Base-by-base conservation (phyloP, 306 rosid species). In the Fragaria vesca region DNA sequence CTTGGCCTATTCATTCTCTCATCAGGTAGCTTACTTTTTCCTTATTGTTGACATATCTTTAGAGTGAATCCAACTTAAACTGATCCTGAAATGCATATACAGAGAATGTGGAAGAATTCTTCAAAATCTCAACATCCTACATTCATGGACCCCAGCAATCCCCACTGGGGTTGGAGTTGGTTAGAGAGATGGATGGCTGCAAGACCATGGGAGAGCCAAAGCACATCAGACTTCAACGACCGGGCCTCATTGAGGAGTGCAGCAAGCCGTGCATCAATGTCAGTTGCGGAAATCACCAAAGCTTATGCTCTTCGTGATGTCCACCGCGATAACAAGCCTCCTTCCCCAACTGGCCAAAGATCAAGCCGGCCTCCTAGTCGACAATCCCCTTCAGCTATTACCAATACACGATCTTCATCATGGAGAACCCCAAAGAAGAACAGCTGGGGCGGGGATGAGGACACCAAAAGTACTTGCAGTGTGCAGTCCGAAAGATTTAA, bases 161-260 rank as follows among this genome's bases (percentile, higher is more conserved):
- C 97, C 24, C 97, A 83, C 8, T 93, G 97, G 99, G 99, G 99
- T 4, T 95, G 99, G 99, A 91, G 93, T 71, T 95, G 97, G 99
- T 80, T 93, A 48, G 99, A 95, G 73, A 60, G 97, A 79, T 95
- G 98, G 99, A 85, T 91, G 97, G 96, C 95, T 17, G 79, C 90
- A 21, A 88, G 97, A 72, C 97, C 97, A 30, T 93, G 97, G 93
- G 97, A 95, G 72, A 77, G 89, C n/a, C 85, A 71, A 74, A 87
- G 79, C 83, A 78, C 85, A 6, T 30, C 71, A 28, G 82, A 86
- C 73, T 76, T 61, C 52, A 85, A 80, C 26, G 90, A 91, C 7
- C 76, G 76, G 42, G 73, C 81, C 78, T 80, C 93, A 62, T 51
- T 66, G 12, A 87, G 83, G 80, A 84, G 83, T 63, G 69, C 76